phyloP scores from a whole-genome alignment of 805 yeast genomes.

The Yamadazyma nakazawae region DNA sequence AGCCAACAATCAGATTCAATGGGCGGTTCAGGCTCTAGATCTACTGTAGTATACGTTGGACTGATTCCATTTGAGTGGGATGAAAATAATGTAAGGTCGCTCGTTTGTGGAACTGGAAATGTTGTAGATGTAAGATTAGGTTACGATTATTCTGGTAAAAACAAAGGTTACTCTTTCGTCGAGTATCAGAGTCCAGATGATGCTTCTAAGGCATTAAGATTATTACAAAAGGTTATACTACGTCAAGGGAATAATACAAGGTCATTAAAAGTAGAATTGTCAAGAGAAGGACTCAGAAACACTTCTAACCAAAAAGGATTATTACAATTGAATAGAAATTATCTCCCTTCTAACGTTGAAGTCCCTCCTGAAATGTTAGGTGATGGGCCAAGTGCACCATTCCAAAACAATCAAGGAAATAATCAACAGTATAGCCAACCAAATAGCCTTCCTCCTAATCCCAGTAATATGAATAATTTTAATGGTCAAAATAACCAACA shows the following conservation, averaged over 20 bases:
- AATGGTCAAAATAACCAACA: not conserved
- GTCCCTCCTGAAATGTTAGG: conserved; percentile 47
- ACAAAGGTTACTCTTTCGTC: conserved; percentile 66
- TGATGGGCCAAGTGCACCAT: conserved; percentile 4
- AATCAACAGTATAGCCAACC: not conserved
- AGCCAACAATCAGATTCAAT: not conserved
- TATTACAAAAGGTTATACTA: conserved; percentile 44
- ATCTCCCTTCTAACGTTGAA: conserved; percentile 54
- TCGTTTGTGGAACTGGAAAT: conserved; percentile 71
- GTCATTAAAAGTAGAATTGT: conserved; percentile 53
- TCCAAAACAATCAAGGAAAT: not conserved
- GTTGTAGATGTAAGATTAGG: conserved; percentile 65
- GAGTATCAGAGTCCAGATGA: conserved; percentile 53
- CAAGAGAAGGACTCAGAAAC: conserved; percentile 55
- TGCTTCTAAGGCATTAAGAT: conserved; percentile 47
- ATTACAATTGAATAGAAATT: conserved; percentile 42
- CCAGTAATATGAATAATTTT: not conserved
- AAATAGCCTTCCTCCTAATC: not conserved
- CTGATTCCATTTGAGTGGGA: conserved; percentile 73
- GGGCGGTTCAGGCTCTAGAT: not conserved
- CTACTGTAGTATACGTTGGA: conserved; percentile 54
- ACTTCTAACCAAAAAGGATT: conserved; percentile 38
- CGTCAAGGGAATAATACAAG: conserved; percentile 35
- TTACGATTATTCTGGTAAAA: conserved; percentile 54
- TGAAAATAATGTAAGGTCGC: conserved; percentile 53